Percentiles rank a stretch among this genome's conserved stretches.
These are phyloP conservation scores for Setaria viridis DNA, from an alignment of 202 grass and related monocot genomes.

Conservation along the genomic window DNA sequence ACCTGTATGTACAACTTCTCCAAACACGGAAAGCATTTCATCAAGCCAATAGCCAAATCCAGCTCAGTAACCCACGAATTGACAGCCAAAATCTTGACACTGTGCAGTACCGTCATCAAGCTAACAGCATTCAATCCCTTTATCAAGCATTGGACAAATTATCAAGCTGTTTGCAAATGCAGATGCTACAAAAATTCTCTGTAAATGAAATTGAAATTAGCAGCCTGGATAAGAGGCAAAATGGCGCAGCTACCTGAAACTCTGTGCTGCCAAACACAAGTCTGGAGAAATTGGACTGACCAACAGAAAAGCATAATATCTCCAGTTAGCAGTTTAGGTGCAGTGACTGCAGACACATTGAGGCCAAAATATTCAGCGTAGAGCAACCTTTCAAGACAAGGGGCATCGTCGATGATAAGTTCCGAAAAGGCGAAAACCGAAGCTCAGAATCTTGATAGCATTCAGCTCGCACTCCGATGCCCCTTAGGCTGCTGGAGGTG, in stretches of 20 bases:
- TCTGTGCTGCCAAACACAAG: neutral
- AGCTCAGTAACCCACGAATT: neutral
- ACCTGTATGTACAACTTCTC: conserved; percentile 34
- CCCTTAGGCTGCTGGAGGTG: neutral
- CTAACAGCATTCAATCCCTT: neutral
- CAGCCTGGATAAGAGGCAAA: neutral
- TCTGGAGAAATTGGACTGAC: rapidly evolving
- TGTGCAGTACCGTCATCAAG: neutral
- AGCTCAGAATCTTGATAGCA: neutral
- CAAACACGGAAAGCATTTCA: conserved; percentile 52
- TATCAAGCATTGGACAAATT: neutral
- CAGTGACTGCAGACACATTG: neutral
- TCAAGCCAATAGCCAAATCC: conserved; percentile 11
- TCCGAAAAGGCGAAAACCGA: neutral
- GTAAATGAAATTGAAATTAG: neutral
- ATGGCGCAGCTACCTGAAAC: neutral
- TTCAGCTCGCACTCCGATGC: neutral
- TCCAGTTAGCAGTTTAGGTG: conserved; percentile 37
- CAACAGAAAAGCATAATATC: conserved; percentile 18
- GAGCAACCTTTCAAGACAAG: conserved; percentile 3
- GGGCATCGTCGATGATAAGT: conserved; percentile 15
- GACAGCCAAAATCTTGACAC: conserved; percentile 44
- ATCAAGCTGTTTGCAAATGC: neutral
- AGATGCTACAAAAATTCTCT: neutral
- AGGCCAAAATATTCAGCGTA: neutral